Evolutionary conservation across 2,329 filamentous ascomycete species (phyloP).

Genomic region (Blumeriella jaapii): DNA sequence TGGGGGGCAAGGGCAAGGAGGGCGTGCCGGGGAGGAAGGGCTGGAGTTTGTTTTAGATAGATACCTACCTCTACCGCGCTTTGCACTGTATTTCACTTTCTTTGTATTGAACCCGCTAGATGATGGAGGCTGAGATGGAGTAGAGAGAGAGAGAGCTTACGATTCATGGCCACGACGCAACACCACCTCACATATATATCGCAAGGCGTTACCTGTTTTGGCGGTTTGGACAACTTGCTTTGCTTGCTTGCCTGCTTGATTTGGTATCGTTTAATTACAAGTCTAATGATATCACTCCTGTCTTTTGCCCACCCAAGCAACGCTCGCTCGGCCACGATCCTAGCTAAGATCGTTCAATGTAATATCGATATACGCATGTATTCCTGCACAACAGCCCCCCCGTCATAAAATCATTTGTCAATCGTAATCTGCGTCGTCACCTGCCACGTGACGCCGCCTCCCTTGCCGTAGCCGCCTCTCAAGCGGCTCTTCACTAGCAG

Average conservation of each 20-base stretch:
- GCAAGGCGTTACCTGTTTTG: conserved; percentile 2
- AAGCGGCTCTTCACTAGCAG: conserved; percentile 75
- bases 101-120: too few relatives aligned
- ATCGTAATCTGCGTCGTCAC: conserved; percentile 66
- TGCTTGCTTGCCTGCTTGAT: not conserved
- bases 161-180: conserved; percentile 7
- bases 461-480: conserved; percentile 76
- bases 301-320: too few relatives aligned
- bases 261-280: not conserved
- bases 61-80: not conserved
- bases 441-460: conserved; percentile 78
- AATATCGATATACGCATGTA: too few relatives aligned
- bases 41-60: conserved; percentile 20
- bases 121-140: too few relatives aligned
- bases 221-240: not conserved
- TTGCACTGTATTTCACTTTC: not conserved
- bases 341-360: too few relatives aligned
- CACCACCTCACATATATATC: too few relatives aligned
- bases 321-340: too few relatives aligned
- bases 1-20: conserved; percentile 11
- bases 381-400: too few relatives aligned
- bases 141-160: conserved; percentile 1
- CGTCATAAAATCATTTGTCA: conserved; percentile 22
- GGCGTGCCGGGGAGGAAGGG: conserved; percentile 13
- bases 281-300: not conserved